phyloP scores from a whole-genome alignment of 2,329 filamentous ascomycete genomes.

The Botryotinia convoluta region DNA sequence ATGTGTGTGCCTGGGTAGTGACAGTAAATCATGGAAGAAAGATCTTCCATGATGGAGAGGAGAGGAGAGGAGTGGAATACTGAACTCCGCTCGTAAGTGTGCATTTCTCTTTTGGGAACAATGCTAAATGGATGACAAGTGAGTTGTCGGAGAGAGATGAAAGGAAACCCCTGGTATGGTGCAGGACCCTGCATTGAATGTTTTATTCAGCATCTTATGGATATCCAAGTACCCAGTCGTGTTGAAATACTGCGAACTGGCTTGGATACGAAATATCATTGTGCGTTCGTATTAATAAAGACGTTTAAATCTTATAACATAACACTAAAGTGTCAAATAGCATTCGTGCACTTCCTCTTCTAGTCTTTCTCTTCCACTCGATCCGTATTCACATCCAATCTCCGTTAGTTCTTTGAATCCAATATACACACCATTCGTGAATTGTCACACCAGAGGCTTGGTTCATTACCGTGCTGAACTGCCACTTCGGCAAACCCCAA shows the following conservation, averaged over 20 bases:
- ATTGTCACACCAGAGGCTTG: not conserved
- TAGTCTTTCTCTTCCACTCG: not conserved
- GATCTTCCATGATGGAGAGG: not conserved
- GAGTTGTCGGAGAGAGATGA: not conserved
- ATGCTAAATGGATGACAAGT: not conserved
- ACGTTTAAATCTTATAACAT: not conserved
- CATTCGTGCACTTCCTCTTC: not conserved
- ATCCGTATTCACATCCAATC: not conserved
- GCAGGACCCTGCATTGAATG: conserved; percentile 10
- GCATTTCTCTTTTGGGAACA: not conserved
- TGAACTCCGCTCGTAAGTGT: not conserved
- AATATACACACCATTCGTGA: not conserved
- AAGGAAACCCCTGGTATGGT: conserved; percentile 7
- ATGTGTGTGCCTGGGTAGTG: not conserved
- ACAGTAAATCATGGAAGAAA: not conserved
- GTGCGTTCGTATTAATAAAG: not conserved
- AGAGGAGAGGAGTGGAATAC: not conserved
- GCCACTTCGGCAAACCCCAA: not conserved
- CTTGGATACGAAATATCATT: not conserved
- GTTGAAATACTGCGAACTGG: not conserved
- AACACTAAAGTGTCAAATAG: not conserved
- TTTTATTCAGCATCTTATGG: not conserved
- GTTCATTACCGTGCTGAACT: not conserved
- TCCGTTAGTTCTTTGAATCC: not conserved
- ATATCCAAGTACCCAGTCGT: not conserved